Percentiles rank a stretch among this genome's conserved stretches.
phyloP scores from a whole-genome alignment of 768 basidiomycete species.

The Cantharellus cinnabarinus region DNA sequence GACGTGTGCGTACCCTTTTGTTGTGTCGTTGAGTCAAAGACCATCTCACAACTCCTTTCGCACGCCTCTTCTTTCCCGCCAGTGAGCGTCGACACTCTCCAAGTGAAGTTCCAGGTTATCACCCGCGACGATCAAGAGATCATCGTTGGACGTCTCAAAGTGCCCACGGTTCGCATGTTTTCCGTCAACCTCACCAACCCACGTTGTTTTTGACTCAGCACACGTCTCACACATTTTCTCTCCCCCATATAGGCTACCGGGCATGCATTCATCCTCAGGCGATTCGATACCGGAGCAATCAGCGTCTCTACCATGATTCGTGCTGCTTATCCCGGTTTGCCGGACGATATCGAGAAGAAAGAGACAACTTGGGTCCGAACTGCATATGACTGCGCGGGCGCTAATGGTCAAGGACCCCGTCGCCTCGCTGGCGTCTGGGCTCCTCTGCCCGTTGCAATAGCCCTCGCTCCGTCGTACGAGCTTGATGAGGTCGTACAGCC shows the following conservation, averaged over 20 bases:
- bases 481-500: conserved; percentile 39
- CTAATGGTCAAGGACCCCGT: conserved; percentile 45
- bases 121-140: conserved; percentile 21
- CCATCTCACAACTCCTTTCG: too few species aligned
- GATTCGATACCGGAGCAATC: conserved; percentile 84
- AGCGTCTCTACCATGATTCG: conserved; percentile 93
- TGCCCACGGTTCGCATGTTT: conserved; percentile 17
- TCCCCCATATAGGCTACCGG: conserved; percentile 11
- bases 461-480: conserved; percentile 46
- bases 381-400: conserved; percentile 50
- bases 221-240: background rate
- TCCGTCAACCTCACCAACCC: background rate
- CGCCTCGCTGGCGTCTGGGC: conserved; percentile 87
- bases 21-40: background rate
- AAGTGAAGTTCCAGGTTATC: conserved; percentile 23
- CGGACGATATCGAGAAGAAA: conserved; percentile 51
- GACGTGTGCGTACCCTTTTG: background rate
- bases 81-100: background rate
- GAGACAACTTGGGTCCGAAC: conserved; percentile 76
- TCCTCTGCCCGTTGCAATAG: conserved; percentile 37
- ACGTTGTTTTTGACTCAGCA: background rate
- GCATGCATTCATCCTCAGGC: conserved; percentile 85
- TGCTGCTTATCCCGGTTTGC: conserved; percentile 72
- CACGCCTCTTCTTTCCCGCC: background rate
- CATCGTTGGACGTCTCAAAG: conserved; percentile 21